Evolutionary conservation across 345 rosid genomes (phyloP).

Genomic region (Rhizophora mangle): DNA sequence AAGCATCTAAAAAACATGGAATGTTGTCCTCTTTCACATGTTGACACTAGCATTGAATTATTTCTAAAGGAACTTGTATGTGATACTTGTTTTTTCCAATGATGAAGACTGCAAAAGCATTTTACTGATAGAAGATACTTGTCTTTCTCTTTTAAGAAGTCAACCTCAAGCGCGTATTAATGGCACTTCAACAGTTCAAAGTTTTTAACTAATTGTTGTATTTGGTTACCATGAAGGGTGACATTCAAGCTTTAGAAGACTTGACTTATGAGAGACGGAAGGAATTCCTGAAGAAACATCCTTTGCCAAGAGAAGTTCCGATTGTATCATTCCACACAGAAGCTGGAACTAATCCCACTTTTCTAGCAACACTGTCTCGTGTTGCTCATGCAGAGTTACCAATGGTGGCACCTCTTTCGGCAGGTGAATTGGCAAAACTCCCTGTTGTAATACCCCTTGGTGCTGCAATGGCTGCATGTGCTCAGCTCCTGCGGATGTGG

Average conservation of each 20-base stretch:
- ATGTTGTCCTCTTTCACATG: no score
- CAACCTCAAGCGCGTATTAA: no score
- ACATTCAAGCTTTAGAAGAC: constrained; percentile 91
- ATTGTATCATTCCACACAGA: constrained; percentile 90
- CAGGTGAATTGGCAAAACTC: constrained; percentile 58
- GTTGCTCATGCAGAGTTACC: constrained; percentile 94
- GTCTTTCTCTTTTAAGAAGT: no score
- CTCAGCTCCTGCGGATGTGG: constrained; percentile 74
- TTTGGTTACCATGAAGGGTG: constrained; percentile 50
- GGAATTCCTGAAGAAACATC: constrained; percentile 72
- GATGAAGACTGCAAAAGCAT: no score
- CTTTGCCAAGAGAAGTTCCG: constrained; percentile 71
- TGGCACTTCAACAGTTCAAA: neutral
- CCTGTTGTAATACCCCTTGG: constrained; percentile 91
- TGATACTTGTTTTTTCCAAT: no score
- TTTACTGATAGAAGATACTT: no score
- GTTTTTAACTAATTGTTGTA: neutral
- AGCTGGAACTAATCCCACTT: constrained; percentile 82
- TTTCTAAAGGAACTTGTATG: no score
- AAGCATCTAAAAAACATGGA: no score
- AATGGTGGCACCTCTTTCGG: constrained; percentile 32
- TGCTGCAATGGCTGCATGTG: constrained; percentile 99
- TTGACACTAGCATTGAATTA: no score
- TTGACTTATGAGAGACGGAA: constrained; percentile 82
- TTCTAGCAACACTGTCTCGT: constrained; percentile 71